Conservation (phyloP, 1,284 basidiomycete genomes). For the Trichosporon ovoides region DNA sequence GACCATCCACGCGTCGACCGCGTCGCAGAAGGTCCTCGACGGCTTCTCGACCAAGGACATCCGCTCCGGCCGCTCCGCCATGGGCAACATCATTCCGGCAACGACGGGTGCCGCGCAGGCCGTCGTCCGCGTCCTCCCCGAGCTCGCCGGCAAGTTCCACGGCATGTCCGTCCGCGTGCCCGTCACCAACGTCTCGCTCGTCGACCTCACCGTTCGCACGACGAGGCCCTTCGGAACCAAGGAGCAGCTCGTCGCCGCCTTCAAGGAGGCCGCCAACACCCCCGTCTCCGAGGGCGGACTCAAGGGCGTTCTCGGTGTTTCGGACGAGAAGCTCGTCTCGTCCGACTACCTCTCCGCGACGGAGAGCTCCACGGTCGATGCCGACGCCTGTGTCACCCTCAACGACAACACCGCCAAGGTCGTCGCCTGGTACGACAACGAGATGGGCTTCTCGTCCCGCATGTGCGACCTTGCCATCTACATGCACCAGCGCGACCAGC, state of each 20-base stretch:
- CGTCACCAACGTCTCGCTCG: conserved; percentile 49
- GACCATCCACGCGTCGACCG: conserved; percentile 50
- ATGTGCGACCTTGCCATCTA: conserved; percentile 22
- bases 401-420: conserved; percentile 45
- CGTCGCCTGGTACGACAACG: conserved; percentile 50
- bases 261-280: conserved; percentile 37
- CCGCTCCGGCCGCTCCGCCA: conserved; percentile 44
- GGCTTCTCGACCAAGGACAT: conserved; percentile 48
- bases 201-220: conserved; percentile 49
- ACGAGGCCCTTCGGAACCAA: conserved; percentile 36
- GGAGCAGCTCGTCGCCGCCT: conserved; percentile 44
- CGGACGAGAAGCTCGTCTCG: conserved; percentile 49
- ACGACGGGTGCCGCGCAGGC: conserved; percentile 48
- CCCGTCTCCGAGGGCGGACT: conserved; percentile 23
- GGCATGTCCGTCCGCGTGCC: conserved; percentile 50
- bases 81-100: conserved; percentile 49
- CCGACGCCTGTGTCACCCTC: conserved; percentile 43
- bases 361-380: conserved; percentile 44
- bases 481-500: conserved; percentile 16
- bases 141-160: conserved; percentile 49
- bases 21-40: conserved; percentile 48
- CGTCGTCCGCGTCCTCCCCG: conserved; percentile 48
- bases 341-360: conserved; percentile 45
- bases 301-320: conserved; percentile 42
- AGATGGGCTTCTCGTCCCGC: conserved; percentile 35